These are phyloP conservation scores for Auricularia sp. DNA, from an alignment of 768 basidiomycete genomes.

Conservation along the genomic window DNA sequence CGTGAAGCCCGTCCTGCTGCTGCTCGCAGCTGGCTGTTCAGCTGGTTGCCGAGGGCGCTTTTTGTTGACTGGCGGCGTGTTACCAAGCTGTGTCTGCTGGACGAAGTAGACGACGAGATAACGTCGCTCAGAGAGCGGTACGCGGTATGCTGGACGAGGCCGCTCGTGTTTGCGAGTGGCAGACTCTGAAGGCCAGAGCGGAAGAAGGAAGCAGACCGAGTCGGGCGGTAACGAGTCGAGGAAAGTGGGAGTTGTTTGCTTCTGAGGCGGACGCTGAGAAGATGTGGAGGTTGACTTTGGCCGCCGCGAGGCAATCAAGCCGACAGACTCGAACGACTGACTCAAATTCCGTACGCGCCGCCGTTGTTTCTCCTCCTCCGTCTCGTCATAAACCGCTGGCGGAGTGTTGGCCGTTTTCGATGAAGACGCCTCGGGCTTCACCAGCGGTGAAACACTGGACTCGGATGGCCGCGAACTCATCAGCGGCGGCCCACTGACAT, in stretches of 20 bases:
- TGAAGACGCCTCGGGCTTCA: not conserved
- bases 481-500: not conserved
- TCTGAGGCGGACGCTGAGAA: slow-evolving; percentile 23
- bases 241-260: slow-evolving; percentile 24
- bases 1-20: slow-evolving; percentile 40
- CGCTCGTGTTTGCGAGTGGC: slow-evolving; percentile 23
- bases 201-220: slow-evolving; percentile 71
- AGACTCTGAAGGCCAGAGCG: slow-evolving; percentile 73
- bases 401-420: not conserved
- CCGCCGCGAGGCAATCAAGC: slow-evolving; percentile 51
- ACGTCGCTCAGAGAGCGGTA: slow-evolving; percentile 44
- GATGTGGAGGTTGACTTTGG: slow-evolving; percentile 9
- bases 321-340: slow-evolving; percentile 71
- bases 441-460: not conserved
- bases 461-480: not conserved
- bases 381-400: not conserved
- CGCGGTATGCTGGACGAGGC: slow-evolving; percentile 15
- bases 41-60: slow-evolving; percentile 28
- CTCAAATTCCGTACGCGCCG: slow-evolving; percentile 45
- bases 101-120: slow-evolving; percentile 79
- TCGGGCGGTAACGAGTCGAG: slow-evolving; percentile 57
- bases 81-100: slow-evolving; percentile 11
- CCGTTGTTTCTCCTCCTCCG: slow-evolving; percentile 1
- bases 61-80: slow-evolving; percentile 21
- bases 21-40: slow-evolving; percentile 10